Percentiles rank a stretch among this genome's conserved stretches.
Conservation (phyloP, 768 basidiomycete species). For the Sarcodon sp. region DNA sequence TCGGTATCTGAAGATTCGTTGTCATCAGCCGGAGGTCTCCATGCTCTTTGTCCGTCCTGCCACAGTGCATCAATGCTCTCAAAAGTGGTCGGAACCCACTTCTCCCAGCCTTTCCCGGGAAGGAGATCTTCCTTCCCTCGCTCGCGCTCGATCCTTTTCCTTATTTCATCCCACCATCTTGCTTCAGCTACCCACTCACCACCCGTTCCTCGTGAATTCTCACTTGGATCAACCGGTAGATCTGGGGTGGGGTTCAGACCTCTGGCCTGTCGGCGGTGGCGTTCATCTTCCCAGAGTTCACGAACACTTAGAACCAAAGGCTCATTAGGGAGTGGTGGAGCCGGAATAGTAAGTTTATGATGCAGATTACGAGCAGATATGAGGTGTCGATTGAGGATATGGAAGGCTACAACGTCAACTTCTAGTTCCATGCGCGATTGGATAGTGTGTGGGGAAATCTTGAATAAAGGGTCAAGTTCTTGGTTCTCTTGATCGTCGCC, state of each 20-base stretch:
- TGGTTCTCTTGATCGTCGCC: constrained; percentile 15
- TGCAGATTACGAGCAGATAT: constrained; percentile 56
- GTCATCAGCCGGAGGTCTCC: constrained; percentile 29
- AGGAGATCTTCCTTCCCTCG: constrained; percentile 15
- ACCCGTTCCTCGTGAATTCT: constrained; percentile 40
- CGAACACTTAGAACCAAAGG: constrained; percentile 80
- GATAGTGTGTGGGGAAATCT: constrained; percentile 44
- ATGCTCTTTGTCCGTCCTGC: constrained; percentile 46
- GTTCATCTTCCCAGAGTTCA: constrained; percentile 95
- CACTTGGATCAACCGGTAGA: constrained; percentile 59
- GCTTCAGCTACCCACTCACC: constrained; percentile 63
- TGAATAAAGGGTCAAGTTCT: constrained; percentile 18
- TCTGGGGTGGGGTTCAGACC: constrained; percentile 66
- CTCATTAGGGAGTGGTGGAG: constrained; percentile 37
- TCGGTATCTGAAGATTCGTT: constrained; percentile 3
- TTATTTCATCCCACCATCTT: constrained; percentile 65
- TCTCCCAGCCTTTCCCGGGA: constrained; percentile 40
- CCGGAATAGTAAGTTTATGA: constrained; percentile 51
- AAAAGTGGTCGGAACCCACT: constrained; percentile 76
- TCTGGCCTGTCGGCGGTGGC: constrained; percentile 48
- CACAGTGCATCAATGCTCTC: constrained; percentile 84
- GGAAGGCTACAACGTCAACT: constrained; percentile 68
- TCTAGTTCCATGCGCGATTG: constrained; percentile 69
- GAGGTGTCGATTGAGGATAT: constrained; percentile 74
- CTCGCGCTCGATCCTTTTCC: constrained; percentile 42